Conservation (phyloP, 129 eudicot genomes). For the Flaveria bidentis region DNA sequence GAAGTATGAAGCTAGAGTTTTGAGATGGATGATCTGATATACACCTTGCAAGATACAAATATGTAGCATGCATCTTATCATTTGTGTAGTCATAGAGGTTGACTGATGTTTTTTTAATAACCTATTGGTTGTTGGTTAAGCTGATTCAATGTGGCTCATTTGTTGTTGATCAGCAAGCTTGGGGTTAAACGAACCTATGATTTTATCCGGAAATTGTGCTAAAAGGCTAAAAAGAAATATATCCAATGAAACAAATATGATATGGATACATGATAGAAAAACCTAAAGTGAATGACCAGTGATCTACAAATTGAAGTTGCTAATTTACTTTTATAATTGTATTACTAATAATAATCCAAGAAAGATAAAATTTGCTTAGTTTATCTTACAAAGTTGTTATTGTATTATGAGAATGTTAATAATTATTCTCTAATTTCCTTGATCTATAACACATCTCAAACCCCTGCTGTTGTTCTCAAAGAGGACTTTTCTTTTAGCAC, state of each 20-base stretch:
- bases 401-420: too few relatives aligned
- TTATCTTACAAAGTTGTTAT: too few relatives aligned
- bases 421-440: too few relatives aligned
- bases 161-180: background rate
- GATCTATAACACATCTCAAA: too few relatives aligned
- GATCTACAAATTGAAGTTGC: too few relatives aligned
- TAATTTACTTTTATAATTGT: too few relatives aligned
- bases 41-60: background rate
- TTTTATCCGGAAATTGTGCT: background rate
- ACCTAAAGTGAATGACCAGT: too few relatives aligned
- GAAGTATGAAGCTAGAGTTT: conserved; percentile 20
- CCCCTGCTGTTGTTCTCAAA: too few relatives aligned
- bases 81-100: background rate
- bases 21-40: background rate
- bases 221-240: background rate
- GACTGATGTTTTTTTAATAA: background rate
- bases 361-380: too few relatives aligned
- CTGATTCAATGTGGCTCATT: background rate
- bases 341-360: too few relatives aligned
- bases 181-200: background rate
- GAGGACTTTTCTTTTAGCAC: too few relatives aligned
- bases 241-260: background rate
- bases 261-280: too few relatives aligned
- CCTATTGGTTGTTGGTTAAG: background rate
- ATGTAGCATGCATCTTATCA: background rate